These are phyloP conservation scores for Inonotus obliquus DNA, from an alignment of 1,284 basidiomycete species.

Conservation along the genomic window DNA sequence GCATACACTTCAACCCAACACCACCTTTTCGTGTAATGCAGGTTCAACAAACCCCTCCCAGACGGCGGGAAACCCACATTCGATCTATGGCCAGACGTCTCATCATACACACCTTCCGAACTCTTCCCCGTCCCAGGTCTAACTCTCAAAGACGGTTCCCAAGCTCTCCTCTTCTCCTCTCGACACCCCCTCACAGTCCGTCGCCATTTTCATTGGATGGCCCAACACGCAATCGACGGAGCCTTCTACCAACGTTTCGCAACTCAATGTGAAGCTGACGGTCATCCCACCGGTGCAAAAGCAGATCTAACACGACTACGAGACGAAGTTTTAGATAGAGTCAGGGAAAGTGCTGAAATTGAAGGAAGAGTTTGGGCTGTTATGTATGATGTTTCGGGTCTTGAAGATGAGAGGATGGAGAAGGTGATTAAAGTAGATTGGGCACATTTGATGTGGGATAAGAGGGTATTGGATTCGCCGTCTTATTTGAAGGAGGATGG, in stretches of 20 bases:
- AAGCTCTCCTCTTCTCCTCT: constrained; percentile 68
- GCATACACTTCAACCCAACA: neutral
- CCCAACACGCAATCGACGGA: constrained; percentile 68
- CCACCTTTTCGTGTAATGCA: neutral
- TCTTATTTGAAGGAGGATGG: constrained; percentile 65
- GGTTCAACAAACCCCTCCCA: constrained; percentile 60
- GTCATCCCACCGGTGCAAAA: constrained; percentile 34
- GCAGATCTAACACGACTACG: constrained; percentile 52
- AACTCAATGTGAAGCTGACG: constrained; percentile 53
- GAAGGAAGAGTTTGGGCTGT: constrained; percentile 74
- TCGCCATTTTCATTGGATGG: constrained; percentile 80
- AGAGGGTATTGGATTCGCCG: constrained; percentile 60
- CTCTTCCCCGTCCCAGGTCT: constrained; percentile 66
- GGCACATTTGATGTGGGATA: constrained; percentile 57
- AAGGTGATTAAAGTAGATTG: constrained; percentile 61
- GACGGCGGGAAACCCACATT: constrained; percentile 63
- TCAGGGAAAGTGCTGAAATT: constrained; percentile 66
- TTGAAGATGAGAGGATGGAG: constrained; percentile 54
- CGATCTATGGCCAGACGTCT: constrained; percentile 73
- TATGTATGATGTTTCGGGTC: constrained; percentile 77
- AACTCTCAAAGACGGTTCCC: constrained; percentile 45
- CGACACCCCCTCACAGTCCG: constrained; percentile 67
- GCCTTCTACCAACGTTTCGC: constrained; percentile 74
- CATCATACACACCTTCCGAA: constrained; percentile 62
- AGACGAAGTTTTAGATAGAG: constrained; percentile 67